Evolutionary conservation across 805 yeast species (phyloP), one percentile per base, ranked within the genome.

Genomic region (Metschnikowia arizonensis): DNA sequence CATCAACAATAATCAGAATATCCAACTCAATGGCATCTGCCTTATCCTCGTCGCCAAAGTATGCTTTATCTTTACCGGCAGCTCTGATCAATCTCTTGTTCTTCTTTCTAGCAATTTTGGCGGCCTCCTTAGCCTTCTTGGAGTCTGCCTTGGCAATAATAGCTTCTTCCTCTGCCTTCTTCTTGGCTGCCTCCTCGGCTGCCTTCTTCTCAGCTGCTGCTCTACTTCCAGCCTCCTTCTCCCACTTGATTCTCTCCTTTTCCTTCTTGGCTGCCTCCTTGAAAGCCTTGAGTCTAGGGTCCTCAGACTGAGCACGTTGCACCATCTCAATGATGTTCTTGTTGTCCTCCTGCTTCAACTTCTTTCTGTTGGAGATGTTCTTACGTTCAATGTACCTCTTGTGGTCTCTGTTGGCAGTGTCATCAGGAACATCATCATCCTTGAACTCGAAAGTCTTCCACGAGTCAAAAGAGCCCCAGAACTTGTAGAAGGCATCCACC

Each of bases 341-440:
- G 75, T 84, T 91, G 72, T 93, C 99, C 64, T 93, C 97, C 63
- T 91, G 89, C 85, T 93, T 93, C 78, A 81, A 86, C 86, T 91
- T 93, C 78, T 88, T 86, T 77, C 99, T 87, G 48, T 95, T 88
- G 56, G 96, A 89, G 70, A 87, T 81, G 78, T 93, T 93, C 79
- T 93, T 93, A 78, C 91, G 88, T 76, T 93, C 99, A 58, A 90
- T 84, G 77, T 88, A 87, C 75, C 99, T 95, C 78, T 93, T 93
- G 81, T 93, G 96, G 69, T 93, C 99, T 79, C 99, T 89, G 83
- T 93, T 93, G 50, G 96, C 86, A 47, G 97, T 87, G 72, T 93
- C 99, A 75, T 93, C 99, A 58, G 99, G 99, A 62, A 90, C 97
- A 65, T 93, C 99, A 77, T 93, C 99, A 65, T 93, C 99, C 68